Evolutionary conservation across 305 asterid genomes (phyloP), one percentile per base, ranked within the genome.

Genomic region (Fraxinus paxiana): DNA sequence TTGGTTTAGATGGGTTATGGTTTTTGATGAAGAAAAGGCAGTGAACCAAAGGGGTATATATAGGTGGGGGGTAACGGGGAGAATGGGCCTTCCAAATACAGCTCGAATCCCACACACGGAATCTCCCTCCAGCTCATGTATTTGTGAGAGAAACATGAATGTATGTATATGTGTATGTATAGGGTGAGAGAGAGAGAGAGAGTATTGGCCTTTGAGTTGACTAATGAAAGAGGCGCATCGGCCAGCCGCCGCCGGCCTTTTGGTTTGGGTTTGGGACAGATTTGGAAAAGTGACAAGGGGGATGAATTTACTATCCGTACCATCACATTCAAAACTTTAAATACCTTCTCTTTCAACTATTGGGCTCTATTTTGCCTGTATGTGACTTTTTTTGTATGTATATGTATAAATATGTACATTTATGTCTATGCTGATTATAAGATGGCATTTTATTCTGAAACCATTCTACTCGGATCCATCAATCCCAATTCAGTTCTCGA

Each of bases 101-200:
- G 94, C 95, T 93, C 88, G 91, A 90, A 34, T 87, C 85, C 90
- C 91, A 86, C 90, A 89, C 90, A 87, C 88, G 90, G 93, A 90
- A 89, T 89, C 94, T 88, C 90, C 84, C 87, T 84, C 88, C 93
- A 91, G 94, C 95, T 89, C 92, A 92, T 85, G 79, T 59, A 63
- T 80, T 72, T 56, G 48, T 13, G 80, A 67, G 74, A 67, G 76
- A 67, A 54, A 51, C 77, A 75, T 65, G 75, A 17, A 2, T 12
- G 69, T 56, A 2, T 56, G 82, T 76, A 12, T 75, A 10, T 30
- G 15, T 71, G 46, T 34, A 46, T 75, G 65, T 77, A 28, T 37
- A 71, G 33, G 65, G 46, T 48, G 74, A 15, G 77, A 13, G 70
- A 71, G 74, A 9, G 41, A 37, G 20, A 34, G 72, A 10, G 48